Percentiles rank a stretch among this genome's conserved stretches.
These are phyloP conservation scores for Phytopythium montanum DNA, from an alignment of 352 stramenopile genomes.

Conservation along the genomic window DNA sequence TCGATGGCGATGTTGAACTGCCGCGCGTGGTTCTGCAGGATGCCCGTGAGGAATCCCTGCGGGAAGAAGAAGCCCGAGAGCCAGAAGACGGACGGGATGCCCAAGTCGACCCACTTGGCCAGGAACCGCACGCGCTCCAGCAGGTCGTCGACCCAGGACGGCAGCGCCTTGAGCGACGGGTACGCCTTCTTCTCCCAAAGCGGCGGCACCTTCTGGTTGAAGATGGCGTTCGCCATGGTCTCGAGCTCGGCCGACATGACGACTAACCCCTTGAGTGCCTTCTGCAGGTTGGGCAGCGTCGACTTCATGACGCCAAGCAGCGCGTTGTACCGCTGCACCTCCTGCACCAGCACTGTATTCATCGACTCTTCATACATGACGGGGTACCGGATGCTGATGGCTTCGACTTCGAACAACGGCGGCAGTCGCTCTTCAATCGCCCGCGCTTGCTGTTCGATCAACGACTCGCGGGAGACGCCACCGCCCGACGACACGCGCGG, in stretches of 20 bases:
- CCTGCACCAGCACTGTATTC: constrained; percentile 92
- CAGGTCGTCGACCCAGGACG: constrained; percentile 87
- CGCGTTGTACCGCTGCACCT: constrained; percentile 90
- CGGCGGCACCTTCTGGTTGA: constrained; percentile 84
- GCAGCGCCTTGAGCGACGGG: constrained; percentile 88
- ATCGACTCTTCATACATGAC: constrained; percentile 90
- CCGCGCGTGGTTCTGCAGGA: constrained; percentile 82
- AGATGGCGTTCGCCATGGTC: constrained; percentile 81
- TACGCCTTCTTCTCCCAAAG: constrained; percentile 90
- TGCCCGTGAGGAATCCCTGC: constrained; percentile 72
- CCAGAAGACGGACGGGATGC: constrained; percentile 60
- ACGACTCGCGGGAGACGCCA: constrained; percentile 83
- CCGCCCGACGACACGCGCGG: constrained; percentile 71
- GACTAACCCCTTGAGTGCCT: constrained; percentile 75
- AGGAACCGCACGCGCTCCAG: constrained; percentile 73
- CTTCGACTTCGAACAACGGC: constrained; percentile 80
- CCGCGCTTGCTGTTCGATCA: constrained; percentile 81
- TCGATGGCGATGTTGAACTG: constrained; percentile 83
- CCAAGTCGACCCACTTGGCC: constrained; percentile 48
- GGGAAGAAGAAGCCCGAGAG: constrained; percentile 85
- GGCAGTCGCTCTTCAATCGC: constrained; percentile 81
- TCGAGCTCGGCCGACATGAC: constrained; percentile 65
- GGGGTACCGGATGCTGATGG: constrained; percentile 80
- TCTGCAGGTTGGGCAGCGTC: constrained; percentile 82
- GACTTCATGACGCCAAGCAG: constrained; percentile 79